Conservation (phyloP, 208 protist species). For the Zelonia costaricensis region DNA sequence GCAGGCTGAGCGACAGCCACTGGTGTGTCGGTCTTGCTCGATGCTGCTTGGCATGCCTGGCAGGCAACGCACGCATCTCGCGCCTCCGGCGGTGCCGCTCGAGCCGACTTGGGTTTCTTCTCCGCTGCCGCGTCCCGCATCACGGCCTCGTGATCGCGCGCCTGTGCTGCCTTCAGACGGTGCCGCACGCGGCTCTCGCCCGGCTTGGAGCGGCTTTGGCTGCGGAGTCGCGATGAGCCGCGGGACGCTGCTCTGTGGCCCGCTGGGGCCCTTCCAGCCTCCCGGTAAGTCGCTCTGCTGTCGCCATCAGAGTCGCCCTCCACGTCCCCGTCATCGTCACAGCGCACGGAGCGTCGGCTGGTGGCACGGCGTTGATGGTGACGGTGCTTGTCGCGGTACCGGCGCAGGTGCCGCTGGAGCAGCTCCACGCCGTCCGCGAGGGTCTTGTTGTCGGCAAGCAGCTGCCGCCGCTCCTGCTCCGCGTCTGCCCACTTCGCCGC, state of each 20-base stretch:
- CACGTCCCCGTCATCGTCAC: not conserved
- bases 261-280: too few relatives aligned
- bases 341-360: not conserved
- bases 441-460: slow-evolving; percentile 36
- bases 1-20: too few relatives aligned
- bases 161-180: slow-evolving; percentile 3
- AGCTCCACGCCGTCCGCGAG: slow-evolving; percentile 37
- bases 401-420: slow-evolving; percentile 25
- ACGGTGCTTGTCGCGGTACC: not conserved
- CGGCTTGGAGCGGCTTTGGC: not conserved
- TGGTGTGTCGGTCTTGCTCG: too few relatives aligned
- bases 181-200: slow-evolving; percentile 10
- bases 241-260: too few relatives aligned
- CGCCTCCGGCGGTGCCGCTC: not conserved
- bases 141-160: not conserved
- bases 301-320: too few relatives aligned
- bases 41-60: too few relatives aligned
- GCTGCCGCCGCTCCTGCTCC: slow-evolving; percentile 21
- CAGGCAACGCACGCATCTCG: too few relatives aligned
- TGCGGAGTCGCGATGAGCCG: too few relatives aligned
- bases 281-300: not conserved
- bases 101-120: not conserved
- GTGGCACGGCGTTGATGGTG: not conserved
- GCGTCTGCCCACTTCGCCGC: slow-evolving; percentile 14
- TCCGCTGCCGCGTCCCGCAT: too few relatives aligned